Percentiles rank a stretch among this genome's conserved stretches.
Conservation (phyloP, 2,329 filamentous ascomycete species). For the Mycocentrospora acerina region DNA sequence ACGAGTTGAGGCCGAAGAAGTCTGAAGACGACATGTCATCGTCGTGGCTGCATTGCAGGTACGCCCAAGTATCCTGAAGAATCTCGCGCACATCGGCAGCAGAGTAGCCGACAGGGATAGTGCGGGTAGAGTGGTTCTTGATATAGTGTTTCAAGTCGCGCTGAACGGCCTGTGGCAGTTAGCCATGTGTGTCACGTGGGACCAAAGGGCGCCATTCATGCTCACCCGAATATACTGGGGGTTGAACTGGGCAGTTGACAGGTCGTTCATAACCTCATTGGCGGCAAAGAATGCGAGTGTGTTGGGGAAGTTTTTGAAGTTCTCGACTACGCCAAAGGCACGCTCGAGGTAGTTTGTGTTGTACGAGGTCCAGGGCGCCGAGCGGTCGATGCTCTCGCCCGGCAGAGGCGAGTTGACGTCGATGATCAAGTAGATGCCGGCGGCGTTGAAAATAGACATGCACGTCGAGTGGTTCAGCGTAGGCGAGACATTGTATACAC, state of each 20-base stretch:
- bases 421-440: constrained; percentile 66
- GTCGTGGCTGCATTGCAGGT: constrained; percentile 65
- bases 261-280: constrained; percentile 69
- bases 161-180: constrained; percentile 54
- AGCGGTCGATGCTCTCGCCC: constrained; percentile 59
- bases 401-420: constrained; percentile 65
- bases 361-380: constrained; percentile 58
- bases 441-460: constrained; percentile 65
- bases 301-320: constrained; percentile 68
- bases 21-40: constrained; percentile 66
- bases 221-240: constrained; percentile 60
- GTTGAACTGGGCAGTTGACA: constrained; percentile 51
- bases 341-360: constrained; percentile 57
- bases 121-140: constrained; percentile 56
- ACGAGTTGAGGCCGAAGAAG: constrained; percentile 76
- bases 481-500: constrained; percentile 65
- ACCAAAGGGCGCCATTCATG: not conserved
- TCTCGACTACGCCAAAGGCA: constrained; percentile 64
- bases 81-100: constrained; percentile 74
- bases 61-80: constrained; percentile 73
- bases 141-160: constrained; percentile 71
- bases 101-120: constrained; percentile 68
- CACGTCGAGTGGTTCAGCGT: constrained; percentile 62
- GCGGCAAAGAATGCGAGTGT: constrained; percentile 67
- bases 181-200: not conserved